Percentiles rank a stretch among this genome's conserved stretches.
These are phyloP conservation scores for Ogataea siamensis DNA, from an alignment of 805 yeast species.

Conservation along the genomic window DNA sequence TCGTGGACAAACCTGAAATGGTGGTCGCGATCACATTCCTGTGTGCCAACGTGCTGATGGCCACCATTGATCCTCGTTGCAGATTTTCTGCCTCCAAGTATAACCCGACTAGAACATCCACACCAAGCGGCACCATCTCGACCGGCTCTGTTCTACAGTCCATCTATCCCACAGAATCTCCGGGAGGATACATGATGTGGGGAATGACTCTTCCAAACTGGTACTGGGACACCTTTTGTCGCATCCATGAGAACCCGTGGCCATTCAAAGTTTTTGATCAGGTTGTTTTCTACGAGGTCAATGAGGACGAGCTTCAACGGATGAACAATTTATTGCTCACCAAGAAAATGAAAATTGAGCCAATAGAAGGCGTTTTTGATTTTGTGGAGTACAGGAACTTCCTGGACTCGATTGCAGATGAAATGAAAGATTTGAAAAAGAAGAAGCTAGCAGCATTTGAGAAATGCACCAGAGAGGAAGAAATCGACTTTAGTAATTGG, in stretches of 20 bases:
- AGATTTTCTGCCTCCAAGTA: constrained; percentile 89
- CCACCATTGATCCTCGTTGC: constrained; percentile 95
- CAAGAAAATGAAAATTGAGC: constrained; percentile 29
- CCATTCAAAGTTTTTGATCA: constrained; percentile 89
- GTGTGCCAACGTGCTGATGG: constrained; percentile 97
- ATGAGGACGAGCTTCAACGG: constrained; percentile 28
- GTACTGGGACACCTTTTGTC: constrained; percentile 75
- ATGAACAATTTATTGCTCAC: constrained; percentile 34
- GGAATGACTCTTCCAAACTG: constrained; percentile 97
- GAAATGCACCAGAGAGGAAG: constrained; percentile 73
- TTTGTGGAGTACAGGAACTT: constrained; percentile 33
- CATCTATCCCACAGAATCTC: constrained; percentile 95
- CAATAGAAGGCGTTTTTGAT: constrained; percentile 33
- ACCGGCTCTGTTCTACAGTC: constrained; percentile 99
- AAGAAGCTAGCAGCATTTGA: constrained; percentile 70
- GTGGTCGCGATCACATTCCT: constrained; percentile 96
- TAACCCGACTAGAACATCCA: constrained; percentile 92
- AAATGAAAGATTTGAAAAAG: constrained; percentile 20
- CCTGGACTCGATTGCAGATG: constrained; percentile 29
- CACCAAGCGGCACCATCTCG: constrained; percentile 96
- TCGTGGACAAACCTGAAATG: constrained; percentile 84
- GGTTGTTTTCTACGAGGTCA: constrained; percentile 51
- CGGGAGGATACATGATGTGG: constrained; percentile 96
- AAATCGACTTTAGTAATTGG: constrained; percentile 50
- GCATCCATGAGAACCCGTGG: constrained; percentile 73